phyloP scores from a whole-genome alignment of 1,284 basidiomycete genomes.

The Sphagnurus paluster region DNA sequence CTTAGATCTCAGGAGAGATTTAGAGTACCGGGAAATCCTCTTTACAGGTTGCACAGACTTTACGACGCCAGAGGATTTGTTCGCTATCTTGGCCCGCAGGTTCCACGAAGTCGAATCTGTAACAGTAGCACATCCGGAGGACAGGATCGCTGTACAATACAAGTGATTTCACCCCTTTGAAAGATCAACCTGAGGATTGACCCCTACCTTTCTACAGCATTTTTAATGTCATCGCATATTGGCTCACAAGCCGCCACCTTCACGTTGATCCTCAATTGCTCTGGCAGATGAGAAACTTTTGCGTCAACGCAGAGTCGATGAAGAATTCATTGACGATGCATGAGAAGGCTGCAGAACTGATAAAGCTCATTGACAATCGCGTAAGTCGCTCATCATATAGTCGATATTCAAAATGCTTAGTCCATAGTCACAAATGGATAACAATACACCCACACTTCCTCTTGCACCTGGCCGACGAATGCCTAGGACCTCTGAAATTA shows the following conservation, averaged over 20 bases:
- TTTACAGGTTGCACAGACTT: constrained; percentile 41
- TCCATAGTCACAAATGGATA: constrained; percentile 14
- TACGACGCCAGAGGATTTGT: constrained; percentile 37
- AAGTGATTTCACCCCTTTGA: constrained; percentile 27
- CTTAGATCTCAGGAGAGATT: constrained; percentile 31
- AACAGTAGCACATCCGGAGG: constrained; percentile 21
- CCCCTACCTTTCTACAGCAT: constrained; percentile 28
- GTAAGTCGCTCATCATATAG: constrained; percentile 3
- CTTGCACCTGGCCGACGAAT: constrained; percentile 25
- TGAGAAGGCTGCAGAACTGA: constrained; percentile 31
- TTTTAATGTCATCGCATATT: constrained; percentile 36
- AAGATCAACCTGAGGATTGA: neutral
- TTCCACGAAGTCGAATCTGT: constrained; percentile 34
- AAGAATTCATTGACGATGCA: constrained; percentile 31
- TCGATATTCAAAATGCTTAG: neutral
- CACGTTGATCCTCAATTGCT: constrained; percentile 31
- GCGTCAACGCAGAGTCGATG: constrained; percentile 27
- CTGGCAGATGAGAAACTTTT: constrained; percentile 36
- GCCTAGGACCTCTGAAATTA: constrained; percentile 29
- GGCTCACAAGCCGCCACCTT: constrained; percentile 33
- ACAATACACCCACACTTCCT: constrained; percentile 14
- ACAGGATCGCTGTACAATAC: constrained; percentile 31
- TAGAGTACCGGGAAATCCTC: constrained; percentile 37
- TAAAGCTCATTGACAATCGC: constrained; percentile 24
- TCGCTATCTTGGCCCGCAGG: constrained; percentile 31